Evolutionary conservation across 2,329 filamentous ascomycete genomes (phyloP).

Genomic region (Neonectria coccinea): DNA sequence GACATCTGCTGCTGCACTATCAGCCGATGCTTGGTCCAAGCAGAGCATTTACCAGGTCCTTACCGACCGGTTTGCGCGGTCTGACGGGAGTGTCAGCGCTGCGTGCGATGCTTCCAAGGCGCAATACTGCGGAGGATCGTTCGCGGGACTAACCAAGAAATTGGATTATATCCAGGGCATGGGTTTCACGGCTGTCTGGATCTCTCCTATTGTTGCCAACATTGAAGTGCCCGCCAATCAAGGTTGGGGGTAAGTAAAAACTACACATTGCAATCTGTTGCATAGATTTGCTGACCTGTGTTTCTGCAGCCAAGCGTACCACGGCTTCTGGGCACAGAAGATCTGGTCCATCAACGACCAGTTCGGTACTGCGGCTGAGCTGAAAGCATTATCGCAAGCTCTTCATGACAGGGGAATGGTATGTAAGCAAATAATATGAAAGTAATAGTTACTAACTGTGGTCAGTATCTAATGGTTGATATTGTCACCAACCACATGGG

Average conservation of each 20-base stretch:
- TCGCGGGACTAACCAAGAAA: conserved; percentile 27
- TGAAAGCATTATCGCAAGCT: conserved; percentile 30
- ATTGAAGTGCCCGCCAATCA: conserved; percentile 23
- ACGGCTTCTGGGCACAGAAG: conserved; percentile 35
- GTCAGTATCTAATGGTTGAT: conserved; percentile 32
- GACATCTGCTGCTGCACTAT: conserved; percentile 18
- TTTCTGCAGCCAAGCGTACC: conserved; percentile 27
- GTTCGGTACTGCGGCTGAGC: conserved; percentile 29
- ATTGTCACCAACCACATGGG: conserved; percentile 36
- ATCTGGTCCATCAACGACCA: conserved; percentile 29
- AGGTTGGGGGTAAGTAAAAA: conserved; percentile 22
- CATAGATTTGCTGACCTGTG: neutral
- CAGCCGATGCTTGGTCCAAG: conserved; percentile 26
- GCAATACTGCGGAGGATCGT: conserved; percentile 32
- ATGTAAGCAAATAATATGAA: neutral
- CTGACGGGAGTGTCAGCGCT: conserved; percentile 21
- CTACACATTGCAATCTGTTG: neutral
- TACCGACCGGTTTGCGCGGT: conserved; percentile 30
- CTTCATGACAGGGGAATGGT: conserved; percentile 33
- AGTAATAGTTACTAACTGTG: neutral
- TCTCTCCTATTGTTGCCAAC: conserved; percentile 32
- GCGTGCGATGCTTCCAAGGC: conserved; percentile 23
- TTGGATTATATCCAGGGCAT: conserved; percentile 35
- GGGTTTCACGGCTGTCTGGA: conserved; percentile 35
- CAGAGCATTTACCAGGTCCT: conserved; percentile 34